A percentile compares a stretch with the other conserved stretches of the same genome.
These are phyloP conservation scores for Fusarium temperatum DNA, from an alignment of 2,329 filamentous ascomycete genomes.

Conservation along the genomic window DNA sequence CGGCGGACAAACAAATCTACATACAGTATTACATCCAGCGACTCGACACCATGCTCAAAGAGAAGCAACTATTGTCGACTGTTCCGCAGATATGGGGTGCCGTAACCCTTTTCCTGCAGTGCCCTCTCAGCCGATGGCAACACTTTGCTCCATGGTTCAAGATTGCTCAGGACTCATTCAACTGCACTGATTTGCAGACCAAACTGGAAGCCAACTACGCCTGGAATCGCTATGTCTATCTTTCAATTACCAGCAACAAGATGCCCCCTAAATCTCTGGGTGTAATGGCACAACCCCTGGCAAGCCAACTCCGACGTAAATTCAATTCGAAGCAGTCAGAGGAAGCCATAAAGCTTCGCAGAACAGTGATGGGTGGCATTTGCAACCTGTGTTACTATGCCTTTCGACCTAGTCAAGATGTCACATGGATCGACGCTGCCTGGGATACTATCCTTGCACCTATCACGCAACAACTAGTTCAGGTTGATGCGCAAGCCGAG, in stretches of 20 bases:
- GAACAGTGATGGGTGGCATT: conserved; percentile 72
- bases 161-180: conserved; percentile 85
- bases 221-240: conserved; percentile 86
- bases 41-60: conserved; percentile 74
- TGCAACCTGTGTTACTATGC: conserved; percentile 86
- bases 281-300: conserved; percentile 72
- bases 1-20: conserved; percentile 65
- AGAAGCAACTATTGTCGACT: conserved; percentile 58
- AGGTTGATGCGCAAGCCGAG: conserved; percentile 47
- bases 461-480: conserved; percentile 68
- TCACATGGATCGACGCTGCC: conserved; percentile 73
- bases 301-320: conserved; percentile 74
- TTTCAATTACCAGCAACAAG: conserved; percentile 71
- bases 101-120: conserved; percentile 79
- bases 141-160: conserved; percentile 78
- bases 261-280: conserved; percentile 53
- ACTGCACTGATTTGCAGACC: conserved; percentile 75
- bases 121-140: conserved; percentile 73
- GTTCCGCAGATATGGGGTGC: conserved; percentile 93
- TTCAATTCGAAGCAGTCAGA: conserved; percentile 65
- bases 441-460: conserved; percentile 81
- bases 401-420: conserved; percentile 74
- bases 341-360: conserved; percentile 59
- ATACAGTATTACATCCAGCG: conserved; percentile 74
- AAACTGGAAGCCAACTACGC: conserved; percentile 82